Evolutionary conservation across 768 basidiomycete species (phyloP).

Genomic region (Hirschioporus abietinus): DNA sequence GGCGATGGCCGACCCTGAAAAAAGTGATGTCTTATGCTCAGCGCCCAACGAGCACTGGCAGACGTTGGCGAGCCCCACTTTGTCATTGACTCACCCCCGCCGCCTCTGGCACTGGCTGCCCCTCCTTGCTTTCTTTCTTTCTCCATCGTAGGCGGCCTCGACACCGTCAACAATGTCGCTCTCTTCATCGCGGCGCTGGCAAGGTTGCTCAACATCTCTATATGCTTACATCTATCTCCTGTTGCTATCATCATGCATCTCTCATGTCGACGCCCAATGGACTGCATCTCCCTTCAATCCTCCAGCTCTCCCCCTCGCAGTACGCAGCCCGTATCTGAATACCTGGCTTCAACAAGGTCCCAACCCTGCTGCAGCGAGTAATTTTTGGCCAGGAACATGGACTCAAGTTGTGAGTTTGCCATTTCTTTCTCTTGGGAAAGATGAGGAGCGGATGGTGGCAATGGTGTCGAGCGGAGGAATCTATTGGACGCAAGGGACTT

Average conservation of each 20-base stretch:
- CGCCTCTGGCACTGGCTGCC: not conserved
- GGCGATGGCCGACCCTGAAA: not conserved
- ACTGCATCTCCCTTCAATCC: conserved; percentile 9
- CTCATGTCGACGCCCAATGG: not conserved
- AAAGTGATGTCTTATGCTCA: not conserved
- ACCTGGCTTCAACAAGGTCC: conserved; percentile 6
- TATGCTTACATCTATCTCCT: not conserved
- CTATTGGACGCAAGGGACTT: too few relatives aligned
- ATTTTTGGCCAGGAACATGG: not conserved
- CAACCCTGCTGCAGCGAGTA: not conserved
- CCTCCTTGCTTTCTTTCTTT: not conserved
- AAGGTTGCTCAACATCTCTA: not conserved
- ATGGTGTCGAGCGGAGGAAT: too few relatives aligned
- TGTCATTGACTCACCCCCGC: not conserved
- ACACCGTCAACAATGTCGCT: not conserved
- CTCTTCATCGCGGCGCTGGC: not conserved
- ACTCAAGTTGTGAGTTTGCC: not conserved
- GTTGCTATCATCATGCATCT: not conserved
- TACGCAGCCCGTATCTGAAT: conserved; percentile 9
- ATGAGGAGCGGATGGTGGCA: not conserved
- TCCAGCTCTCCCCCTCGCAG: conserved; percentile 10
- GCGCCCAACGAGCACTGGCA: not conserved
- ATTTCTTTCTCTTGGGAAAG: not conserved
- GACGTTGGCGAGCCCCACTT: not conserved
- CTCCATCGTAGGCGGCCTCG: not conserved